Percentiles rank a stretch among this genome's conserved stretches.
Conservation (phyloP, 2,329 filamentous ascomycete species). For the Madurella fahalii region DNA sequence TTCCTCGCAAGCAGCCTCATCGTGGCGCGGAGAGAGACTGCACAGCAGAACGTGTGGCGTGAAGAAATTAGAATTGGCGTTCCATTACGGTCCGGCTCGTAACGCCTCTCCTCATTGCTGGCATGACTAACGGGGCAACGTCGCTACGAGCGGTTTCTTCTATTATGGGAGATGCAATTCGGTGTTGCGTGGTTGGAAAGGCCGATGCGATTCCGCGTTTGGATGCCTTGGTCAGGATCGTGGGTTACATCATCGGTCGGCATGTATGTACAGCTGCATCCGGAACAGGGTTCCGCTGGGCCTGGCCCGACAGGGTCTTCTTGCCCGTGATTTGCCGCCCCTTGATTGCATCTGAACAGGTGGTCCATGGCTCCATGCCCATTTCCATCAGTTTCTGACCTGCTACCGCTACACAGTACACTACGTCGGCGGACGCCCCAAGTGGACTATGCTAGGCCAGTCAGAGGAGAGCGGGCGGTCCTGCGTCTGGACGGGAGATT, state of each 20-base stretch:
- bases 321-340: too few species aligned
- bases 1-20: conserved; percentile 2
- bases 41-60: not conserved
- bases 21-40: not conserved
- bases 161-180: not conserved
- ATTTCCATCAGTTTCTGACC: too few species aligned
- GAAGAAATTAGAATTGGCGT: not conserved
- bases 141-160: not conserved
- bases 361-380: too few species aligned
- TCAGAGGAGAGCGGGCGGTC: too few species aligned
- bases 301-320: not conserved
- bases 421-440: too few species aligned
- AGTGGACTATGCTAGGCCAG: too few species aligned
- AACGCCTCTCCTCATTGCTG: not conserved
- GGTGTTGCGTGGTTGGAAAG: not conserved
- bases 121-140: not conserved
- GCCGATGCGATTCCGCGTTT: too few species aligned
- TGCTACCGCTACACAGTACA: too few species aligned
- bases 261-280: not conserved
- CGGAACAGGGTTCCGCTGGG: not conserved
- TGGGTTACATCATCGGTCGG: not conserved
- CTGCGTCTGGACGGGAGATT: too few species aligned
- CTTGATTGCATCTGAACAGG: too few species aligned
- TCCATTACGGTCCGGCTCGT: not conserved
- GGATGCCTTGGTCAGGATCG: too few species aligned